Evolutionary conservation across 2,329 filamentous ascomycete genomes (phyloP), one percentile per base, ranked within the genome.

Genomic region (Colletotrichum sp.): DNA sequence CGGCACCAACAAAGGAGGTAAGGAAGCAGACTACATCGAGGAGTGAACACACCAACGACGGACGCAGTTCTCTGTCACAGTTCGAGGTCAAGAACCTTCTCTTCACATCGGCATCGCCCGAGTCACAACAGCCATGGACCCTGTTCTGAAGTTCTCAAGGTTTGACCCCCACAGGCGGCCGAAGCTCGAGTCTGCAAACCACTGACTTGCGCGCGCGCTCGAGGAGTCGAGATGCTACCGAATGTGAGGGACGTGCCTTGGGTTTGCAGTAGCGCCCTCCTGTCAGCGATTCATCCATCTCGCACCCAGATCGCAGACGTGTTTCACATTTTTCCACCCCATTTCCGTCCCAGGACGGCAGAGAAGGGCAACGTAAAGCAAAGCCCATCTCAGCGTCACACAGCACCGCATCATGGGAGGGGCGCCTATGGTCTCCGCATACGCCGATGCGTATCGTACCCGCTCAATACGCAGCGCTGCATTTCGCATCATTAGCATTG

Each of bases 241-340:
- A 28, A n/a, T 30, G 24, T 63, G 73, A 67, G 43, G 63, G n/a
- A 63, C 58, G 21, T 75, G 43, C 69, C 63, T 59, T 28, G 43
- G 24, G 56, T 68, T 48, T 73, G 56, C 63, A 64, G 26, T 64
- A 59, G 62, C 62, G 68, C 28, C 72, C 34, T 71, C 68, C 61
- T 74, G 68, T 66, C 69, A 75, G 48, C 63, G 62, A 75, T 36
- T 73, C 73, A 34, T 68, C 72, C 62, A 34, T 67, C 72, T 71
- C 62, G 71, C 30, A 48, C 38, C 63, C 43, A 63, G 43, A 61
- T 63, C 63, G 73, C 58, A 36, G 56, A 28, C 58, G 32, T 64
- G 73, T 75, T 73, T 75, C 69, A 75, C 48, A 69, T 63, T 59
- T 58, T 32, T n/a, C 69, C 56, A 58, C 69, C 43, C 62, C 63